These are phyloP conservation scores for Apiospora marii DNA, from an alignment of 2,329 filamentous ascomycete species.

Conservation along the genomic window DNA sequence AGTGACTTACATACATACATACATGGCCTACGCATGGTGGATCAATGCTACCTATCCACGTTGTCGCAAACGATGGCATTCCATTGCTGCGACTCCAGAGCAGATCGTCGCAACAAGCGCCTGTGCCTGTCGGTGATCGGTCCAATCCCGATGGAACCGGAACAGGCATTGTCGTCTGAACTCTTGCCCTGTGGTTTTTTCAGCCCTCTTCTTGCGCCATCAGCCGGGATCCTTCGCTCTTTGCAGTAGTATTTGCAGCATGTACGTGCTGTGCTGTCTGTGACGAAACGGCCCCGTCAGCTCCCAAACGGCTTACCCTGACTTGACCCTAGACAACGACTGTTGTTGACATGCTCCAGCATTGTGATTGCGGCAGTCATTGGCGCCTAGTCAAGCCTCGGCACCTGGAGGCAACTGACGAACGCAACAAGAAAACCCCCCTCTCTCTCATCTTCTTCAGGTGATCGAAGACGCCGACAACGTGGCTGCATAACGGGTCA, in stretches of 20 bases:
- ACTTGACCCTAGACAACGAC: neutral
- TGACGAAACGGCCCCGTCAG: neutral
- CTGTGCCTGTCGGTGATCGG: neutral
- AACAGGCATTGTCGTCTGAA: conserved; percentile 12
- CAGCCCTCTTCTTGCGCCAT: neutral
- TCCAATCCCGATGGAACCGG: neutral
- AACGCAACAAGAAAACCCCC: neutral
- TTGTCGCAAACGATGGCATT: conserved; percentile 17
- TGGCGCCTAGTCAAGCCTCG: neutral
- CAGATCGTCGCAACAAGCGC: conserved; percentile 1
- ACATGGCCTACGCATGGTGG: neutral
- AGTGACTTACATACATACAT: neutral
- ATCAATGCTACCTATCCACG: conserved; percentile 21
- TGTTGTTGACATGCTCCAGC: neutral
- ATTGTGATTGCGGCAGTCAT: neutral
- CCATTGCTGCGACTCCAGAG: neutral
- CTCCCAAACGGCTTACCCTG: neutral
- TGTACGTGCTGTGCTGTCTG: neutral
- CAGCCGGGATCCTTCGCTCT: neutral
- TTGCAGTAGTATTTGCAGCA: neutral
- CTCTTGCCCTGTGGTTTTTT: neutral
- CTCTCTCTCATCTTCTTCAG: neutral
- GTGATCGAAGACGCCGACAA: conserved; percentile 3
- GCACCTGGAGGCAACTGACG: neutral
- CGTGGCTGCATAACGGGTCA: conserved; percentile 5